These are phyloP conservation scores for Emergomyces pasteurianus DNA, from an alignment of 2,329 filamentous ascomycete genomes.

Conservation along the genomic window DNA sequence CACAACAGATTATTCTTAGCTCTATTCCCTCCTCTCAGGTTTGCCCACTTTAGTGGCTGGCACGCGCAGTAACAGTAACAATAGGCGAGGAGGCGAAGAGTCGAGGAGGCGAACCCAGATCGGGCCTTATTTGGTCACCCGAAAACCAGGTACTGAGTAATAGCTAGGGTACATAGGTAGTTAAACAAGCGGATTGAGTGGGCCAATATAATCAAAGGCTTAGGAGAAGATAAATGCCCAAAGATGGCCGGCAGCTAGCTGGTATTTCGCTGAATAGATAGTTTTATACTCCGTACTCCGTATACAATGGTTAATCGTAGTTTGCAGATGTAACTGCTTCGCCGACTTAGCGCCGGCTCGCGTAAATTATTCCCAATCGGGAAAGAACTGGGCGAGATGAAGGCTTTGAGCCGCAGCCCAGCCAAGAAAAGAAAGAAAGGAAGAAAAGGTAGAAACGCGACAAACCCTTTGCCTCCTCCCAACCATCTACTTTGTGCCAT, in stretches of 20 bases:
- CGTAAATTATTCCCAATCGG: conserved; percentile 1
- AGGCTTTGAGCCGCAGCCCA: not conserved
- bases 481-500: conserved; percentile 9
- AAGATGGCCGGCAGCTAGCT: not conserved
- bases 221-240: not conserved
- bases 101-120: not conserved
- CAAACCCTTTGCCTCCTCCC: conserved; percentile 10
- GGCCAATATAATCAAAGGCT: not conserved
- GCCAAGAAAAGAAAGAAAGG: conserved; percentile 1
- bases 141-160: no score
- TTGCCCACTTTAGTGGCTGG: not conserved
- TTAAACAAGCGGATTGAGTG: not conserved
- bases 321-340: no score
- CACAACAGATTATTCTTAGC: not conserved
- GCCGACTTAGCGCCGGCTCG: conserved; percentile 1
- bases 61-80: not conserved
- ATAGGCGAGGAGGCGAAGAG: not conserved
- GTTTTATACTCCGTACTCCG: no score
- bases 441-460: conserved; percentile 10
- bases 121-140: not conserved
- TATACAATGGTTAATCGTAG: not conserved
- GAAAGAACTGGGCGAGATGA: not conserved
- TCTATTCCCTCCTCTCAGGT: not conserved
- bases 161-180: not conserved
- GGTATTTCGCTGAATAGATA: not conserved